Base-by-base conservation (phyloP, 495 filamentous ascomycete species). In the Aspergillus baeticus region DNA sequence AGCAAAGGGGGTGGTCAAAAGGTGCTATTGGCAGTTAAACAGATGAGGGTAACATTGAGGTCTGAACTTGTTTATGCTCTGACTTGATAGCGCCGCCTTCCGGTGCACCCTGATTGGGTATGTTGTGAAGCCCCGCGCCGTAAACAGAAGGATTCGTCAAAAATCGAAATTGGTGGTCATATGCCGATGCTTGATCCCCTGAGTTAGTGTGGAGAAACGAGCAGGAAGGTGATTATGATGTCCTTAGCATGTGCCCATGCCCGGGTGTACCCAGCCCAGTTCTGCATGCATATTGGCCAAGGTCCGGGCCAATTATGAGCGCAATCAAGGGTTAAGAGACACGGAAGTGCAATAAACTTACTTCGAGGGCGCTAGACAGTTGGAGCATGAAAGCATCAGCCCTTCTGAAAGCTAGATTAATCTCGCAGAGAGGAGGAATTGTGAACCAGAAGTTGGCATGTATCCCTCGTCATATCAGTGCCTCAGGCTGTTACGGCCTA, bases 31-130 rank as follows among this genome's bases (percentile, higher is more conserved):
- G 54, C 35, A n/a, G 50, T 55, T 17, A 31, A 47, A 39, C 20
- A 14, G 37, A 18, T 33, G 50, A 52, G 42, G 54, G 53, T 64
- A 50, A 44, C 47, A 60, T 47, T 47, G 6, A 37, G 14, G 13
- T 18, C 38, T 50, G 34, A 26, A 56, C 13, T 35, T 51, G 35
- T 29, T 18, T 18, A 41, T 20, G 21, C 15, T 22, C 31, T 41
- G 15, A 22, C 7, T 8, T 49, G 37, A 39, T 42, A 20, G 41
- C 20, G 18, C 42, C 7, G 29, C 10, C 38, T 47, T 22, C 50
- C 8, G 33, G 20, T 17, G 3, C 29, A 29, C 44, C 43, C 44
- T 33, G 33, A 60, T 58, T 47, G 55, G 58, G 51, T 39, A 31
- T 11, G 20, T 22, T 47, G 10, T 18, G 18, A 49, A 46, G 35